A percentile compares a stretch with the other conserved stretches of the same genome.
phyloP scores from a whole-genome alignment of 148 eudicot species.

The Nepenthes gracilis region DNA sequence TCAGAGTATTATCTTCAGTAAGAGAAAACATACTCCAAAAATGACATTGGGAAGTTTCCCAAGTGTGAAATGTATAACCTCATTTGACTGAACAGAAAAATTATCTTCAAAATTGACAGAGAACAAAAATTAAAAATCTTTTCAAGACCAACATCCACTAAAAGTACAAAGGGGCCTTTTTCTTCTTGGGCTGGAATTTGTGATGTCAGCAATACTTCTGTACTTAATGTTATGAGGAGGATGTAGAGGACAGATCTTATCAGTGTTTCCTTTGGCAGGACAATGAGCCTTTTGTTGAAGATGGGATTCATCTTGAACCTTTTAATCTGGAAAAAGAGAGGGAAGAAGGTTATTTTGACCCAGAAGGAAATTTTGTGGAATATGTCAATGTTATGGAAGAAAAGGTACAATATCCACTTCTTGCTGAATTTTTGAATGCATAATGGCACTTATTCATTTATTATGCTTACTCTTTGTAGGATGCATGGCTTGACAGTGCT shows the following conservation, averaged over 20 bases:
- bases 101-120: too few relatives aligned
- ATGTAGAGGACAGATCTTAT: neutral
- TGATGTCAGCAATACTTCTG: neutral
- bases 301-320: conserved; percentile 70
- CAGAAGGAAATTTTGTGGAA: conserved; percentile 80
- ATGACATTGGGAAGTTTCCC: too few relatives aligned
- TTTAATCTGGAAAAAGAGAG: conserved; percentile 78
- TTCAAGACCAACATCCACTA: too few relatives aligned
- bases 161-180: too few relatives aligned
- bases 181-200: too few relatives aligned
- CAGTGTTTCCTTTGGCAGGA: conserved; percentile 36
- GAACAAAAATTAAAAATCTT: too few relatives aligned
- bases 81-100: too few relatives aligned
- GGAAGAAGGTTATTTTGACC: conserved; percentile 96
- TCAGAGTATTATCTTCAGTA: too few relatives aligned
- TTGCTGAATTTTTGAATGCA: neutral
- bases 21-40: too few relatives aligned
- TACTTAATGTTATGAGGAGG: neutral
- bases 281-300: conserved; percentile 51
- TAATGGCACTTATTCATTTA: neutral
- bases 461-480: conserved; percentile 31
- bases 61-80: too few relatives aligned
- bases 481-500: conserved; percentile 96
- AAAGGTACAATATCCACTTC: conserved; percentile 38
- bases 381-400: conserved; percentile 55